Evolutionary conservation across 179 eudicot genomes (phyloP).

Genomic region (Pouteria campechiana): DNA sequence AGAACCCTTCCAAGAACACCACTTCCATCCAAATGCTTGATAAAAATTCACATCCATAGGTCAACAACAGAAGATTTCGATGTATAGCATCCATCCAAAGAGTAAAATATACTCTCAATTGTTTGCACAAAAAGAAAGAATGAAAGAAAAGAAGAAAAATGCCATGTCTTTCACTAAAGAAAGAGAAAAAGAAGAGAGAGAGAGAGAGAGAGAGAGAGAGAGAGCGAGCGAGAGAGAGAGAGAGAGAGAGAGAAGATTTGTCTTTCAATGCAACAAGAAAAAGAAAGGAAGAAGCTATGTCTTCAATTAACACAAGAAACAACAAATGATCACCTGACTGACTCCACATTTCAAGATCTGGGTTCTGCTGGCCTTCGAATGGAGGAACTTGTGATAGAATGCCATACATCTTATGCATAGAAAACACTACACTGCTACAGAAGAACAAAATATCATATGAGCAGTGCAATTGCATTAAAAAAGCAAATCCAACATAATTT

Average conservation of each 20-base stretch:
- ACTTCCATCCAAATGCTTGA: too few species aligned
- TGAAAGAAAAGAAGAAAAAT: too few species aligned
- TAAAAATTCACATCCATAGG: not conserved
- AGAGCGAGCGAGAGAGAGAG: not conserved
- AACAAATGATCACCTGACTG: constrained; percentile 33
- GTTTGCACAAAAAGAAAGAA: not conserved
- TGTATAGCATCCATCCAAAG: not conserved
- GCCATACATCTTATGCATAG: constrained; percentile 41
- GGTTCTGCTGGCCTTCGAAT: constrained; percentile 23
- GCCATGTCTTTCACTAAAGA: too few species aligned
- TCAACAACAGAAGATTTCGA: not conserved
- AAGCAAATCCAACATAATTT: too few species aligned
- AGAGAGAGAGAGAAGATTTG: not conserved
- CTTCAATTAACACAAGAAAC: constrained; percentile 25
- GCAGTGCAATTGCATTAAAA: not conserved
- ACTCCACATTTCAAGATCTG: constrained; percentile 59
- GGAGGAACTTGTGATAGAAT: constrained; percentile 60
- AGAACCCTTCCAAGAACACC: too few species aligned
- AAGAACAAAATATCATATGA: constrained; percentile 7
- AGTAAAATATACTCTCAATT: too few species aligned
- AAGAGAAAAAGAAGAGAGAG: not conserved
- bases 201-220: not conserved
- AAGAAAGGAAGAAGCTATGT: not conserved
- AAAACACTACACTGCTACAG: constrained; percentile 43
- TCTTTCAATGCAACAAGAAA: not conserved